Base-by-base conservation (phyloP, 331 rosid genomes). In the Telfairia occidentalis region DNA sequence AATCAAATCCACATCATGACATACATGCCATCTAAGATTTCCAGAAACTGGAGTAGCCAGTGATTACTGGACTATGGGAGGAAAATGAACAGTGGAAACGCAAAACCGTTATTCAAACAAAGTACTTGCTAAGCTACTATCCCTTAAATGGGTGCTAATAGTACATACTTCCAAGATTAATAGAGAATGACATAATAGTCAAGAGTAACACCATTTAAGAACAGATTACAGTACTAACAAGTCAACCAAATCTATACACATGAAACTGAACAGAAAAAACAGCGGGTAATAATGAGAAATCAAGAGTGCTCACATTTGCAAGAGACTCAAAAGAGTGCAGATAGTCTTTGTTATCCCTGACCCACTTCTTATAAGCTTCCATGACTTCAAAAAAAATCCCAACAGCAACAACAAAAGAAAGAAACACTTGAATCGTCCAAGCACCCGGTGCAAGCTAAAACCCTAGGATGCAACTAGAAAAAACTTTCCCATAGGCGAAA, bases 301-400 rank as follows among this genome's bases (percentile, higher is more conserved):
- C 50, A 48, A 77, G 63, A 50, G 35, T 53, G 45, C 96, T 95
- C 79, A 95, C 97, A 84, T 88, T 95, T 74, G 99, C 96, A 74
- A 92, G 76, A 69, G 97, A 88, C 78, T 92, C 99, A 80, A 95
- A 66, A 46, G 93, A 87, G 80, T 90, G 90, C 49, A 95, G 96
- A 77, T 83, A 92, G 64, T 87, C 90, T 85, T 84, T 92, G 86
- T 95, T 95, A 84, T 82, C 86, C 87, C 97, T 82, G 18, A 92
- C 96, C 96, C 96, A 95, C 79, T 83, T 86, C 87, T 88, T 91
- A 70, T 92, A 95, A 76, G 90, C 85, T 43, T 90, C 99, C 97
- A 95, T 91, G 76, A 79, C 81, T 82, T 81, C 76, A 40, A 74
- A 52, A 34, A 45, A 48, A 45, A 5, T 71, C 77, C 72, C 76